Evolutionary conservation across 2,329 filamentous ascomycete species (phyloP), one percentile per base, ranked within the genome.

Genomic region (Aureobasidium uvarum): DNA sequence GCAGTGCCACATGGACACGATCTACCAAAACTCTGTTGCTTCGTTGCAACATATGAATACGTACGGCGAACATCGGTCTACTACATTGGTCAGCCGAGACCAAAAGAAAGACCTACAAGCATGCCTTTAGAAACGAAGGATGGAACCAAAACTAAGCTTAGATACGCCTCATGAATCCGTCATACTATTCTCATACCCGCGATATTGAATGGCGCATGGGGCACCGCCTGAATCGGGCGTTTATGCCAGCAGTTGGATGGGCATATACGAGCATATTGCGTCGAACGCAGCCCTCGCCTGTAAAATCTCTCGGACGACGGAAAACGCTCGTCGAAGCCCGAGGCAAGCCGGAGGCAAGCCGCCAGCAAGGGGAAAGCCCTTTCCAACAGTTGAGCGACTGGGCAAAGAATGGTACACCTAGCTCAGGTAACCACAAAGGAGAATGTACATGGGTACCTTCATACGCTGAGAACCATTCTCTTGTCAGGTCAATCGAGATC

Each of bases 201-300:
- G 58, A 62, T 62, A 62, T 62, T 51, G 58, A 51, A 41, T 23
- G 45, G 33, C 41, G 54, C 54, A 45, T 31, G 20, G 43, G 41
- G 43, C 28, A 25, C n/a, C 28, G n/a, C 41, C 43, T 25, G 55
- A 56, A 20, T 46, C 31, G 56, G 43, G 31, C 56, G 56, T 20
- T 48, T 25, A 25, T 36, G 41, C 56, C 41, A 36, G 56, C 56
- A 46, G 31, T 25, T 46, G 28, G n/a, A 60, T 33, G 41, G 41
- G 55, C 38, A 45, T 16, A 60, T 31, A 45, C 54, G 54, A 20
- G 25, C 13, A 23, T 38, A 23, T 38, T 36, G n/a, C 28, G 41
- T 45, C 28, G 3, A 25, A 20, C 2, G 43, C 16, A 33, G 31
- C 50, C 31, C 50, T 41, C 38, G 14, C 31, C 14, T 20, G 54